A percentile compares a stretch with the other conserved stretches of the same genome.
Conservation (phyloP, 257 asterid genomes). For the Solanum chilense region DNA sequence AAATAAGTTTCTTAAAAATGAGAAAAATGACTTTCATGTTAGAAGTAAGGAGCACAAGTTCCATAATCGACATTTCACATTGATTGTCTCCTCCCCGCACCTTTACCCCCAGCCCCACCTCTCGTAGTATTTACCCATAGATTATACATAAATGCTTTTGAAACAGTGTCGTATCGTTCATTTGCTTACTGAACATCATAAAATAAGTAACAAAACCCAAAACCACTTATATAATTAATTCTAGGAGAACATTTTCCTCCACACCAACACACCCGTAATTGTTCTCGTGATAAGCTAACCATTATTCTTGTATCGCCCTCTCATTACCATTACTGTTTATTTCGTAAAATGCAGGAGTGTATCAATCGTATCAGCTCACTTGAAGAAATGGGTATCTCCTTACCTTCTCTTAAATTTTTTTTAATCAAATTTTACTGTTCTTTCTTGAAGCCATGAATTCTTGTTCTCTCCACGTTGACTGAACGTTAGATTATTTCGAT, state of each 20-base stretch:
- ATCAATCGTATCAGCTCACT: slow-evolving; percentile 73
- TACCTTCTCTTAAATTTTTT: background rate
- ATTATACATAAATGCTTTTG: background rate
- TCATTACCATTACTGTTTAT: background rate
- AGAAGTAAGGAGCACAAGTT: background rate
- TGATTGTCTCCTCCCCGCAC: background rate
- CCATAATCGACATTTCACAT: background rate
- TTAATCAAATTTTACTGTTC: background rate
- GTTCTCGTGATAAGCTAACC: background rate
- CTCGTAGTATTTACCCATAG: background rate
- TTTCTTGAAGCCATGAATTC: background rate
- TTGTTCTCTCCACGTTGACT: background rate
- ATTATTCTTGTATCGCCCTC: background rate
- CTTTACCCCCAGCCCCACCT: background rate
- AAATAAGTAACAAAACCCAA: background rate
- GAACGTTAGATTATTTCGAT: background rate
- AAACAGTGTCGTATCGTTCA: background rate
- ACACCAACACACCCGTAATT: background rate
- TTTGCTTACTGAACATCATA: background rate
- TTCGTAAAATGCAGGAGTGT: slow-evolving; percentile 65
- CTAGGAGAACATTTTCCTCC: background rate
- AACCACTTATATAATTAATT: background rate
- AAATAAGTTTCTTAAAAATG: background rate
- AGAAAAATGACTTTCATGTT: background rate
- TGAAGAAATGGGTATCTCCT: slow-evolving; percentile 67